Percentiles rank a stretch among this genome's conserved stretches.
phyloP scores from a whole-genome alignment of 768 basidiomycete species.

The Lentinula aciculospora region DNA sequence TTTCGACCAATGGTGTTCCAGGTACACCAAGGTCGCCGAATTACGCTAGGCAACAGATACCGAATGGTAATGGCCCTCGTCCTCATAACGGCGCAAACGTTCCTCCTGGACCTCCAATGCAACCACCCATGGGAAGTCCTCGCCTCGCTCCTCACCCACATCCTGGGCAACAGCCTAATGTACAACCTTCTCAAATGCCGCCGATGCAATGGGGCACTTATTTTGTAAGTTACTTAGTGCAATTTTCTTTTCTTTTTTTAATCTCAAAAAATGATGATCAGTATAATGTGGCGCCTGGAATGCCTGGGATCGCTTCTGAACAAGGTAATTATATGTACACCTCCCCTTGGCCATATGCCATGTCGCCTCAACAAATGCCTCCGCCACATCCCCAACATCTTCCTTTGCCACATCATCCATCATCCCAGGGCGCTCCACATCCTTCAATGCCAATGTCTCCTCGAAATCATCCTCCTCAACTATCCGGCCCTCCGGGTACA shows the following conservation, averaged over 20 bases:
- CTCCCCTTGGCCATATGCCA: conserved; percentile 20
- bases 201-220: conserved; percentile 39
- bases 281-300: conserved; percentile 18
- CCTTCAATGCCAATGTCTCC: conserved; percentile 63
- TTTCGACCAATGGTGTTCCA: conserved; percentile 41
- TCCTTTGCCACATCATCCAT: conserved; percentile 40
- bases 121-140: conserved; percentile 60
- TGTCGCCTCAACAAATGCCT: conserved; percentile 26
- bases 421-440: conserved; percentile 43
- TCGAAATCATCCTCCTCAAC: conserved; percentile 45
- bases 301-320: conserved; percentile 26
- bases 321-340: conserved; percentile 39
- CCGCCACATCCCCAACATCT: conserved; percentile 28
- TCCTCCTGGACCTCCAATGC: conserved; percentile 42
- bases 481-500: conserved; percentile 50
- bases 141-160: conserved; percentile 58
- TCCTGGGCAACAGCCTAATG: conserved; percentile 43
- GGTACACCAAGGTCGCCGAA: conserved; percentile 62
- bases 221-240: conserved; percentile 44
- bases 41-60: conserved; percentile 50
- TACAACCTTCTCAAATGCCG: conserved; percentile 34
- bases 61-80: conserved; percentile 55
- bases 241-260: conserved; percentile 7
- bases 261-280: not conserved
- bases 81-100: conserved; percentile 55